Base-by-base conservation (phyloP, 2,329 filamentous ascomycete species). In the Xylaria sp. region DNA sequence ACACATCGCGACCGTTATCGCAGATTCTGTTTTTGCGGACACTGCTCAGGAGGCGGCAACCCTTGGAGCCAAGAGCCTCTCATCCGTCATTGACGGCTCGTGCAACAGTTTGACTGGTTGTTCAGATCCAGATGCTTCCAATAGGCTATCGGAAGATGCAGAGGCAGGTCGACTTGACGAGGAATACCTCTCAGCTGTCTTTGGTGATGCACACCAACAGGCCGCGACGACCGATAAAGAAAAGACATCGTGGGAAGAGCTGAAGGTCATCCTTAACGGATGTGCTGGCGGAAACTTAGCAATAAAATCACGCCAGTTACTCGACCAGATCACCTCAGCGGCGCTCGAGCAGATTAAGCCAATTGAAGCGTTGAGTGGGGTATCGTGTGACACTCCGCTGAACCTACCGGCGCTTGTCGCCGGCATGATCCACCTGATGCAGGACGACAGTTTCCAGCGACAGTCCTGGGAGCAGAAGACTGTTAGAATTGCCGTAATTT, bases 391-490 rank as follows among this genome's bases (percentile, higher is more conserved):
- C n/a, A 11, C 8, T 19, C 46, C 39, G 42, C 35, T 34, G 1
- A 10, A 37, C 3, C 4, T 48, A 16, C 8, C 3, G 2, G 50
- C 58, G 18, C 59, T 59, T 16, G 39, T 62, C 5, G 44, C 61
- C 16, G 57, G 57, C 7, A 48, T 60, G 1, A 13, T 61, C 7
- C 54, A 63, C 35, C 62, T 70, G 2, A 47, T 53, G 52, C 52
- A 55, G n/a, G 42, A 57, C 13, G 42, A 58, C 2, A 49, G 55
- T 8, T 70, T 69, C 16, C 37, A 37, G 11, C 4, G 37, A 2
- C 23, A 69, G 13, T 13, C 59, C 2, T 34, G 8, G 47, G 47
- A 63, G 2, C 58, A 70, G 5, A 63, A 65, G 55, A 59, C 44
- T 10, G 64, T 54, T 34, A 39, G 42, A 9, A 55, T 61, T 2